These are phyloP conservation scores for Nemania bipapillata DNA, from an alignment of 2,329 filamentous ascomycete genomes.

Conservation along the genomic window DNA sequence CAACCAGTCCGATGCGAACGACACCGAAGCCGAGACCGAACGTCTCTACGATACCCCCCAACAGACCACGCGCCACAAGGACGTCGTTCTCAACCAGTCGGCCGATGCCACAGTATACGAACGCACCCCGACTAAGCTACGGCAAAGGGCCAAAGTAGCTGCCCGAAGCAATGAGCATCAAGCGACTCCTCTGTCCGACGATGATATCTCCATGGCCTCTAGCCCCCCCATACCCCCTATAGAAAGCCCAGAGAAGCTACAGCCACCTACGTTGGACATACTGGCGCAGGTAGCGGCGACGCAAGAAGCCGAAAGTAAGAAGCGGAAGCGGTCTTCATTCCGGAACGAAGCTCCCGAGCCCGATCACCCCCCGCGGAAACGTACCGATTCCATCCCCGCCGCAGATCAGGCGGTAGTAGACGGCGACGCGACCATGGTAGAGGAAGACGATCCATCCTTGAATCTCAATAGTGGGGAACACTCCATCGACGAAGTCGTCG, in stretches of 20 bases:
- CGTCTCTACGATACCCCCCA: constrained; percentile 89
- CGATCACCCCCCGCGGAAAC: constrained; percentile 44
- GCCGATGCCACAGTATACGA: constrained; percentile 67
- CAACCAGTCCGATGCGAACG: constrained; percentile 69
- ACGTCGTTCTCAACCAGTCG: constrained; percentile 69
- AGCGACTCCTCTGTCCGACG: constrained; percentile 53
- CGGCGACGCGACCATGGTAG: constrained; percentile 50
- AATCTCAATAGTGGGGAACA: constrained; percentile 50
- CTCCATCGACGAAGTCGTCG: constrained; percentile 49
- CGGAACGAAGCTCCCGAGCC: constrained; percentile 42
- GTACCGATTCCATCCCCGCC: constrained; percentile 44
- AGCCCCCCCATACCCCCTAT: constrained; percentile 48
- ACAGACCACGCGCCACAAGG: constrained; percentile 67
- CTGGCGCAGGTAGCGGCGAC: constrained; percentile 48
- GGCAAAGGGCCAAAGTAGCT: constrained; percentile 52
- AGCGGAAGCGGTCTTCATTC: constrained; percentile 52
- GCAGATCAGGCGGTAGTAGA: constrained; percentile 47
- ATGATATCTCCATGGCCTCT: constrained; percentile 50
- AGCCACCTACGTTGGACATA: constrained; percentile 49
- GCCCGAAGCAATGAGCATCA: constrained; percentile 54
- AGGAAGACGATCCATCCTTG: constrained; percentile 51
- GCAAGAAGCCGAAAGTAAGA: constrained; percentile 50
- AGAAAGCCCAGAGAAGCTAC: constrained; percentile 42
- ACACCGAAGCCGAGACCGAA: constrained; percentile 92
- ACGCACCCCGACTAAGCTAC: constrained; percentile 80